Conservation (phyloP, 345 rosid species). For the Citrus sinensis region DVS_A1.0 CM039161.1:8907001-8907500, state of each 20-base stretch:
- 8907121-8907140: background rate
- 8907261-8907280: background rate
- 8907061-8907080: conserved; percentile 43
- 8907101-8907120: conserved; percentile 66
- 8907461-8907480: conserved; percentile 58
- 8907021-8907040: conserved; percentile 78
- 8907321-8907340: background rate
- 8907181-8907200: background rate
- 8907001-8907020: conserved; percentile 69
- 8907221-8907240: background rate
- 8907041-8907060: conserved; percentile 54
- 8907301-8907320: background rate
- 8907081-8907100: conserved; percentile 14
- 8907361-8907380: background rate
- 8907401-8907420: background rate
- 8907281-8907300: too few species aligned
- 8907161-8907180: background rate
- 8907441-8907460: conserved; percentile 5
- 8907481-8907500: conserved; percentile 48
- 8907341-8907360: background rate
- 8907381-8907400: background rate
- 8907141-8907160: background rate
- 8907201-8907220: background rate
- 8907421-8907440: background rate
- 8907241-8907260: background rate